phyloP scores from a whole-genome alignment of 208 protist genomes.

The Leishmania lainsoni region DNA sequence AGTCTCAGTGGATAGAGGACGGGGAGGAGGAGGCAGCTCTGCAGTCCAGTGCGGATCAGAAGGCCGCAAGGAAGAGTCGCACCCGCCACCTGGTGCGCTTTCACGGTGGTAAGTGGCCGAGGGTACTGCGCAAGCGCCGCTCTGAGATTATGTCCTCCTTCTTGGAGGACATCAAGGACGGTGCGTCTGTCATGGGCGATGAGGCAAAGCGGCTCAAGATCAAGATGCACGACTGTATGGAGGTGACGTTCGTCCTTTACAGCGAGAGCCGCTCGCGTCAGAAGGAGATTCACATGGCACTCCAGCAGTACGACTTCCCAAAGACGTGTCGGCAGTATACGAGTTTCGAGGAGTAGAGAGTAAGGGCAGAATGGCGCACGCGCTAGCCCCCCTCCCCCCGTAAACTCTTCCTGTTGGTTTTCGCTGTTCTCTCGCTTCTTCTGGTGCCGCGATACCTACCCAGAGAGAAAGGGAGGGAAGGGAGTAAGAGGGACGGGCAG shows the following conservation, averaged over 20 bases:
- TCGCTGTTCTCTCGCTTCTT: background rate
- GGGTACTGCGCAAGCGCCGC: conserved; percentile 28
- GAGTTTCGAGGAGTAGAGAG: conserved; percentile 4
- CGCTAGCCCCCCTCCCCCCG: background rate
- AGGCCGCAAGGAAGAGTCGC: conserved; percentile 20
- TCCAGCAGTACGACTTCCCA: conserved; percentile 53
- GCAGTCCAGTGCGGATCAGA: conserved; percentile 8
- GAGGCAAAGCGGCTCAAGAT: conserved; percentile 42
- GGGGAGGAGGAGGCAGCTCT: background rate
- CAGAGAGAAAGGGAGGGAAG: background rate
- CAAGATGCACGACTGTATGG: conserved; percentile 38
- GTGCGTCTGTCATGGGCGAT: conserved; percentile 27
- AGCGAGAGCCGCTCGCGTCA: conserved; percentile 28
- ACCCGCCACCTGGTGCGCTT: conserved; percentile 62
- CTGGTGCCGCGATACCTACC: background rate
- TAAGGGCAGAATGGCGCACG: background rate
- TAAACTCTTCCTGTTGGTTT: background rate
- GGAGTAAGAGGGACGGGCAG: background rate
- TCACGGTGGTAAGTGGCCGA: conserved; percentile 50
- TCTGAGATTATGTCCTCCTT: conserved; percentile 34
- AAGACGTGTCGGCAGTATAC: conserved; percentile 39
- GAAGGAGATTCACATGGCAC: conserved; percentile 34
- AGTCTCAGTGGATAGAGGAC: background rate
- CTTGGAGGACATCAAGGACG: conserved; percentile 41
- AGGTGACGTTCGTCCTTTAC: conserved; percentile 48